A percentile compares a stretch with the other conserved stretches of the same genome.
Conservation (phyloP, 1,139 yeast genomes). For the Hansenula lynferdii region DNA sequence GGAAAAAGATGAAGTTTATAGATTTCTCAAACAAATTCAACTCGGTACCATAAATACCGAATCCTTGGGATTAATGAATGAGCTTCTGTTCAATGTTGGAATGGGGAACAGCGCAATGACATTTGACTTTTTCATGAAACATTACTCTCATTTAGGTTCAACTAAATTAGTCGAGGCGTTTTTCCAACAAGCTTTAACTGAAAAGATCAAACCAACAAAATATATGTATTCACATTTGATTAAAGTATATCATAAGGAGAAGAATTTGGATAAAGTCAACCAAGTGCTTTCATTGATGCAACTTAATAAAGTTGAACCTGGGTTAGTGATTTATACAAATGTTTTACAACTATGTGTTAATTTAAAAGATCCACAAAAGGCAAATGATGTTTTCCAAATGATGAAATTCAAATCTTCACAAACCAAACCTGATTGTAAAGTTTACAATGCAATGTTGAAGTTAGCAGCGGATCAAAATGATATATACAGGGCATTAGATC, state of each 20-base stretch:
- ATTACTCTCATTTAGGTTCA: constrained; percentile 26
- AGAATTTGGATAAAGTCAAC: constrained; percentile 28
- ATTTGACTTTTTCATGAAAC: constrained; percentile 40
- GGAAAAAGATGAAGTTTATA: constrained; percentile 32
- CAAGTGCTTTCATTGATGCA: constrained; percentile 33
- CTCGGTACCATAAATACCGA: constrained; percentile 28
- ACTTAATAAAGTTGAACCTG: constrained; percentile 45
- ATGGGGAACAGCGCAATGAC: constrained; percentile 32
- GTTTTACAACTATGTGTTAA: constrained; percentile 65
- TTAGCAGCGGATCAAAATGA: constrained; percentile 59
- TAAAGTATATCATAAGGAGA: constrained; percentile 28
- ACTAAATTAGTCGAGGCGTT: constrained; percentile 26
- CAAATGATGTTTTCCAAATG: constrained; percentile 72
- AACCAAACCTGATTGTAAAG: constrained; percentile 60
- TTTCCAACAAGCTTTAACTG: constrained; percentile 26
- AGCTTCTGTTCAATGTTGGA: constrained; percentile 32
- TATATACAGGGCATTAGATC: constrained; percentile 69
- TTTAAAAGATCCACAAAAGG: constrained; percentile 50
- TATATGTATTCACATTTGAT: constrained; percentile 41
- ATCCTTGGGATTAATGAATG: constrained; percentile 34
- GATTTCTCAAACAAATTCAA: constrained; percentile 43
- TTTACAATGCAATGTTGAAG: constrained; percentile 69
- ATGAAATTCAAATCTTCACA: constrained; percentile 72
- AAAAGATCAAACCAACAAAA: constrained; percentile 32
- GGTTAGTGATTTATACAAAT: constrained; percentile 54